Conservation (phyloP, 2,329 filamentous ascomycete species). For the Sporothrix mexicana region DNA sequence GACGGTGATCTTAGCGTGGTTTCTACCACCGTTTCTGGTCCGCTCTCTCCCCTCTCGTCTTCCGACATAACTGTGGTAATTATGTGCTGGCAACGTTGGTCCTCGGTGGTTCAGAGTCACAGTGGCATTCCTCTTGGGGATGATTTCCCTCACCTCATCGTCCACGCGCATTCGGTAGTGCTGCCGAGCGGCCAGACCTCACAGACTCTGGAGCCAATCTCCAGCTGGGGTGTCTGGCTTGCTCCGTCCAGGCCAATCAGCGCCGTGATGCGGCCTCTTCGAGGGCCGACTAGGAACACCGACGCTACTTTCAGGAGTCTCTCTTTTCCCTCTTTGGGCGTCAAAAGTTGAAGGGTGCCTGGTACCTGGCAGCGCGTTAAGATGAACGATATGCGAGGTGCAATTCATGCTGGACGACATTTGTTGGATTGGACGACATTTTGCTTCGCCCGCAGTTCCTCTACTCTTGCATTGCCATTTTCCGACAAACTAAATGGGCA, state of each 20-base stretch:
- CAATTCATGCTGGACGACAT: not conserved
- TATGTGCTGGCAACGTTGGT: not conserved
- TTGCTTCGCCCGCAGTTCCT: not conserved
- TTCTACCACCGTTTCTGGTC: not conserved
- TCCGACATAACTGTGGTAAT: not conserved
- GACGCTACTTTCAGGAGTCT: conserved; percentile 15
- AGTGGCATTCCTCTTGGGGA: not conserved
- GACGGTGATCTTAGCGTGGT: conserved; percentile 20
- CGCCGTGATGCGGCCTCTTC: not conserved
- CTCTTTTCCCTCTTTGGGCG: conserved; percentile 1
- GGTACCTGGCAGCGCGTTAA: not conserved
- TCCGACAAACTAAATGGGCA: not conserved
- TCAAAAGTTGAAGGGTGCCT: not conserved
- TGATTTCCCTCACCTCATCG: not conserved
- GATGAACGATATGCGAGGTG: conserved; percentile 3
- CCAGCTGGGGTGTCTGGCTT: not conserved
- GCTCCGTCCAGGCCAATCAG: conserved; percentile 21
- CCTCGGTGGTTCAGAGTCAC: not conserved
- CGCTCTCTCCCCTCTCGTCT: not conserved
- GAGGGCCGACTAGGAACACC: conserved; percentile 11
- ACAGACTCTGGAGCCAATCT: conserved; percentile 5
- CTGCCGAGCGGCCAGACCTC: conserved; percentile 19
- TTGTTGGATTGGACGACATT: not conserved
- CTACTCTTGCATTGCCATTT: not conserved
- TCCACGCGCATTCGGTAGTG: not conserved